Evolutionary conservation across 2,329 filamentous ascomycete species (phyloP).

Genomic region (Stemphylium lycopersici): DNA sequence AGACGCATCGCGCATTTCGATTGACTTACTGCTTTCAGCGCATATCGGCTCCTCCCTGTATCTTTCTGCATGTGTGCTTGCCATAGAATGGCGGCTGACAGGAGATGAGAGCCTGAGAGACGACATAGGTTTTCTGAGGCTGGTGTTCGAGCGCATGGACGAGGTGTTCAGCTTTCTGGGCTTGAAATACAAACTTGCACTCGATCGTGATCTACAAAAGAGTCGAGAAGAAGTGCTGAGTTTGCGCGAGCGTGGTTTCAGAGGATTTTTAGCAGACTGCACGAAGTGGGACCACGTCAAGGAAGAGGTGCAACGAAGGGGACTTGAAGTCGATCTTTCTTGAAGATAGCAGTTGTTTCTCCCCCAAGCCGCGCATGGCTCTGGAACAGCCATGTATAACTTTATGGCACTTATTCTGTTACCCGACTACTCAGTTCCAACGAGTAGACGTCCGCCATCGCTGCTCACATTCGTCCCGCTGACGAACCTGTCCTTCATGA

Average conservation of each 20-base stretch:
- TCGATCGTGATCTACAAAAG: slow-evolving; percentile 29
- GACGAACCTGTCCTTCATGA: slow-evolving; percentile 53
- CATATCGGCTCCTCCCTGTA: slow-evolving; percentile 34
- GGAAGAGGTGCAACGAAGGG: slow-evolving; percentile 19
- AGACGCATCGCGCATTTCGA: slow-evolving; percentile 34
- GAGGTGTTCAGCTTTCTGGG: slow-evolving; percentile 35
- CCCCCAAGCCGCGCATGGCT: too few species aligned
- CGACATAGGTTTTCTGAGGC: slow-evolving; percentile 31
- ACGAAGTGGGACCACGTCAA: slow-evolving; percentile 29
- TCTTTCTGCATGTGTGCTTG: slow-evolving; percentile 30
- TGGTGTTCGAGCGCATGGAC: slow-evolving; percentile 38
- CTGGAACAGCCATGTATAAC: too few species aligned
- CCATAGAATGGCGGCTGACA: slow-evolving; percentile 35
- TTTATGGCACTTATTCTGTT: too few species aligned
- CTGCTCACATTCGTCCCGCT: slow-evolving; percentile 44
- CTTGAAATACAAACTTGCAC: slow-evolving; percentile 35
- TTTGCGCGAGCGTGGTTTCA: slow-evolving; percentile 29
- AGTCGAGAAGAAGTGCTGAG: slow-evolving; percentile 16
- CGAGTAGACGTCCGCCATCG: slow-evolving; percentile 48
- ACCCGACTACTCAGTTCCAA: neutral
- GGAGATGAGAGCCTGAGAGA: slow-evolving; percentile 28
- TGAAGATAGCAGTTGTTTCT: neutral
- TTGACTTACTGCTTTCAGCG: slow-evolving; percentile 32
- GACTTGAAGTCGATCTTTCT: slow-evolving; percentile 15
- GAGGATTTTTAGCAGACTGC: slow-evolving; percentile 37